A percentile compares a stretch with the other conserved stretches of the same genome.
These are phyloP conservation scores for Saprolegnia parasitica DNA, from an alignment of 352 stramenopile species.

Conservation along the genomic window DNA sequence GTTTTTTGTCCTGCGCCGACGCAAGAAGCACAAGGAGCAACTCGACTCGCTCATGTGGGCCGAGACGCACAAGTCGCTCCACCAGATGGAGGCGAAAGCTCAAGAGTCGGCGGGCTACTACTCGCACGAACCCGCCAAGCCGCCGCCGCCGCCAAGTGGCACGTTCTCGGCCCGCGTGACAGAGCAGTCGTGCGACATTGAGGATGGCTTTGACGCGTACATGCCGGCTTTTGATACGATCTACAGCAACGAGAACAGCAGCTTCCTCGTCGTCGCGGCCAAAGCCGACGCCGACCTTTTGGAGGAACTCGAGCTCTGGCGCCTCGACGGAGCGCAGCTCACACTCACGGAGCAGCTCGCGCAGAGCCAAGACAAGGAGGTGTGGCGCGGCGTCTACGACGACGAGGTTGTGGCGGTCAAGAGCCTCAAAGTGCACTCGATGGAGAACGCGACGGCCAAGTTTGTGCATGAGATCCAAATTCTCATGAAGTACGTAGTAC, in stretches of 20 bases:
- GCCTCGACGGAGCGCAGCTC: not conserved
- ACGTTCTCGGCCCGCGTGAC: not conserved
- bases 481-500: constrained; percentile 2
- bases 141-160: not conserved
- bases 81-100: not conserved
- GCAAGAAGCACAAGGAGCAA: not conserved
- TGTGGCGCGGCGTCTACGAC: constrained; percentile 25
- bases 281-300: constrained; percentile 1
- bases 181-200: constrained; percentile 11
- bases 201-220: constrained; percentile 3
- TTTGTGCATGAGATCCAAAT: constrained; percentile 25
- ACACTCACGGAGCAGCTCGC: not conserved
- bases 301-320: constrained; percentile 15
- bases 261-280: not conserved
- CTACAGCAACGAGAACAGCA: constrained; percentile 6
- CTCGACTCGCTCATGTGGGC: constrained; percentile 22
- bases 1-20: not conserved
- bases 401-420: constrained; percentile 25
- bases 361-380: constrained; percentile 14
- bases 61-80: constrained; percentile 23
- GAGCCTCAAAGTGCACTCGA: constrained; percentile 15
- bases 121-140: not conserved
- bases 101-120: not conserved
- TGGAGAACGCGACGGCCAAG: constrained; percentile 16
- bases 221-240: constrained; percentile 15